Conservation (phyloP, 2,329 filamentous ascomycete species). For the Curvularia sp. region DNA sequence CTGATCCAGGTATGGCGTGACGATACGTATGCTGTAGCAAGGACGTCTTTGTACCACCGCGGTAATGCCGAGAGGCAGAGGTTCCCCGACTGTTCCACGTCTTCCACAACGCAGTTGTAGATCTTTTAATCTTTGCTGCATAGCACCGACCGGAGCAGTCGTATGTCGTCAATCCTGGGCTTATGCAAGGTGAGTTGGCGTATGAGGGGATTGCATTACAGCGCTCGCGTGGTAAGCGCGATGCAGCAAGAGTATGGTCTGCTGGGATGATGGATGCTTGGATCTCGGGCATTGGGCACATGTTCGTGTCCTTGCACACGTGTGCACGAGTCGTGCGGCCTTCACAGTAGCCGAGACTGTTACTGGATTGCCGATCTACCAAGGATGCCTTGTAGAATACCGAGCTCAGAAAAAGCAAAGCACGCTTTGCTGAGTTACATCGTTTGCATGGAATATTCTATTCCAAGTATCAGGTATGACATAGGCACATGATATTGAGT, state of each 20-base stretch:
- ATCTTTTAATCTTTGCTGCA: conserved; percentile 1
- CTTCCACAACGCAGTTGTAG: not conserved
- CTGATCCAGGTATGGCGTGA: conserved; percentile 11
- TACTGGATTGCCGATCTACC: conserved; percentile 1
- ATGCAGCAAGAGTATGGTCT: conserved; percentile 5
- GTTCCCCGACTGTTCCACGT: conserved; percentile 1
- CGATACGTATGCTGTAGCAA: conserved; percentile 7
- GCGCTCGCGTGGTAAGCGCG: conserved; percentile 14
- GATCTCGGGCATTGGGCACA: conserved; percentile 22
- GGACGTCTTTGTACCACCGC: conserved; percentile 7
- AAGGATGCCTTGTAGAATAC: not conserved
- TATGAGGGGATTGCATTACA: conserved; percentile 9
- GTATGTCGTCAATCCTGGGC: not conserved
- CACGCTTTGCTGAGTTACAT: not conserved
- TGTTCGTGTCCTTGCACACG: conserved; percentile 18
- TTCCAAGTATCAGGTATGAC: not conserved
- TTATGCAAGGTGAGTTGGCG: conserved; percentile 19
- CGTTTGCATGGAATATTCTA: not conserved
- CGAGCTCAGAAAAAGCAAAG: conserved; percentile 1
- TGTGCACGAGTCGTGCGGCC: conserved; percentile 13
- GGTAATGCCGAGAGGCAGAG: not conserved
- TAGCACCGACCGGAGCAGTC: conserved; percentile 3
- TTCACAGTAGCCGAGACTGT: conserved; percentile 9
- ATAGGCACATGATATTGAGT: conserved; percentile 5
- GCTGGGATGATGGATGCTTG: conserved; percentile 6